phyloP scores from a whole-genome alignment of 345 rosid genomes.

The Barbarea vulgaris region DNA sequence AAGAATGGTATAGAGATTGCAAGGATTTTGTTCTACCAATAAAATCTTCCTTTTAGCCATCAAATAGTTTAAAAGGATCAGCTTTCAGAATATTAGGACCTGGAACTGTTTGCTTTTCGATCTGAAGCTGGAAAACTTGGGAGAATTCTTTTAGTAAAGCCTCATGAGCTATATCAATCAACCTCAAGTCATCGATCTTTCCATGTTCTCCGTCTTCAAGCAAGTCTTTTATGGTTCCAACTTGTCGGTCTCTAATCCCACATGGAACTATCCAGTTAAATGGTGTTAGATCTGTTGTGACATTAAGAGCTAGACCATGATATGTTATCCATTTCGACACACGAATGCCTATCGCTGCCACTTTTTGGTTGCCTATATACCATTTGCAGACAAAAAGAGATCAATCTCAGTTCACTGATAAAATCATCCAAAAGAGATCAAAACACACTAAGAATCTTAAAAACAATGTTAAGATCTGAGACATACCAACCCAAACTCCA shows the following conservation, averaged over 20 bases:
- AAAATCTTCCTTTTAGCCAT: background rate
- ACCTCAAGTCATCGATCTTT: constrained; percentile 36
- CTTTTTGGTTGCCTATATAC: constrained; percentile 61
- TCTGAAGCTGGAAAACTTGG: constrained; percentile 63
- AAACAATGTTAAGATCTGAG: background rate
- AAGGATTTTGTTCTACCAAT: background rate
- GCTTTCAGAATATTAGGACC: constrained; percentile 23
- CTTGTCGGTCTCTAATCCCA: constrained; percentile 67
- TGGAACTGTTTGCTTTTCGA: constrained; percentile 38
- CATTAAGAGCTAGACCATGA: constrained; percentile 90
- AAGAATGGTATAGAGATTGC: constrained; percentile 24
- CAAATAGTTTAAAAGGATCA: constrained; percentile 2
- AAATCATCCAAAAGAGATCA: background rate
- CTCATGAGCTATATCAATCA: constrained; percentile 50
- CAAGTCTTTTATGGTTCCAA: constrained; percentile 68
- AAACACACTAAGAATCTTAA: background rate
- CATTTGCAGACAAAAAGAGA: constrained; percentile 26
- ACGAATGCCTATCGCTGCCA: constrained; percentile 77
- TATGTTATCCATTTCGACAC: constrained; percentile 76
- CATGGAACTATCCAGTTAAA: constrained; percentile 78
- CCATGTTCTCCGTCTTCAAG: constrained; percentile 23
- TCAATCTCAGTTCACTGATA: background rate
- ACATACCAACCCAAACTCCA: constrained; percentile 89
- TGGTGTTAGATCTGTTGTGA: constrained; percentile 75
- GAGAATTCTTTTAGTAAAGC: constrained; percentile 67